Conservation (phyloP, 164 flowering plant species). For the Sedum album region DNA sequence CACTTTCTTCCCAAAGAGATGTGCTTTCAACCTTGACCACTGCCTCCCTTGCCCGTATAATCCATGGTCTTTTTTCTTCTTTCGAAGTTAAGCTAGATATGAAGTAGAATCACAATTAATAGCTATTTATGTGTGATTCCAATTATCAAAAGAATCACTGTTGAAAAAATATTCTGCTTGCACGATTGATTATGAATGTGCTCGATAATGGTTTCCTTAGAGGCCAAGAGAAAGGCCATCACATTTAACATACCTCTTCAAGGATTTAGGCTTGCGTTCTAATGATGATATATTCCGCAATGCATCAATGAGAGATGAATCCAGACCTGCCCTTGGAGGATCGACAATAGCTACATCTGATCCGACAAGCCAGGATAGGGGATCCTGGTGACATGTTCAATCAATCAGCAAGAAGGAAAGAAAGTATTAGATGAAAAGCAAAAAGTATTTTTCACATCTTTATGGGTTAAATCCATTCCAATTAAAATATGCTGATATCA, state of each 20-base stretch:
- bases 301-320: constrained; percentile 50
- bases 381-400: constrained; percentile 43
- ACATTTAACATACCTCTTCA: constrained; percentile 38
- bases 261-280: constrained; percentile 30
- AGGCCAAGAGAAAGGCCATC: neutral
- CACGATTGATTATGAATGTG: neutral
- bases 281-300: constrained; percentile 34
- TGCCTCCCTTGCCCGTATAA: constrained; percentile 69
- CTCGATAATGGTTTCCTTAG: neutral
- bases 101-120: neutral
- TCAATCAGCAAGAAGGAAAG: neutral
- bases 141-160: neutral
- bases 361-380: constrained; percentile 77
- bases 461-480: neutral
- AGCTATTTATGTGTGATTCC: neutral
- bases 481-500: neutral
- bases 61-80: constrained; percentile 94
- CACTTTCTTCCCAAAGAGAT: constrained; percentile 28
- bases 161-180: neutral
- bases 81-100: constrained; percentile 23
- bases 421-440: neutral
- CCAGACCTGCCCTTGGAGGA: constrained; percentile 95
- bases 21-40: constrained; percentile 45
- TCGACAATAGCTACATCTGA: constrained; percentile 89
- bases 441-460: neutral